phyloP scores from a whole-genome alignment of 768 basidiomycete genomes.

The Lactifluus volemus region DNA sequence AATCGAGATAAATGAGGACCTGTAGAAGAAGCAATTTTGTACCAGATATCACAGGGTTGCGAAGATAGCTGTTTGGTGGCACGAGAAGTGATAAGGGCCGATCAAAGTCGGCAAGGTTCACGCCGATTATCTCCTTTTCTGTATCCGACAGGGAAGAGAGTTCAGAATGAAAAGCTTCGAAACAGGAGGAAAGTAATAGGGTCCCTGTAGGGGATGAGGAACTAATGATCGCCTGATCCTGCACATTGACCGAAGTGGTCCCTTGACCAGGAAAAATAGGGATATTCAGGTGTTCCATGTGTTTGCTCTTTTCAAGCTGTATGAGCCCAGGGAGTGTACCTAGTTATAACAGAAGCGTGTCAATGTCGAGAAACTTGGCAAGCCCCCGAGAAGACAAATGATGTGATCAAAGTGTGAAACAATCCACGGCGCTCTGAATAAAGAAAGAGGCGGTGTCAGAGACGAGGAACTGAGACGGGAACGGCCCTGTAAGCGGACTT shows the following conservation, averaged over 20 bases:
- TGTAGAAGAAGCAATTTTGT: slow-evolving; percentile 44
- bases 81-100: slow-evolving; percentile 29
- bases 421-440: neutral
- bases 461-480: neutral
- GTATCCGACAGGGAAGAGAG: slow-evolving; percentile 35
- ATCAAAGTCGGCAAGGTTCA: slow-evolving; percentile 37
- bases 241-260: slow-evolving; percentile 29
- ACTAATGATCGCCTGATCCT: slow-evolving; percentile 34
- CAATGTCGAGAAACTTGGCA: neutral
- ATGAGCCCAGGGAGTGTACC: neutral
- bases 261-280: slow-evolving; percentile 56
- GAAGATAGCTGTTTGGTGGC: slow-evolving; percentile 28
- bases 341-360: neutral
- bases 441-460: neutral
- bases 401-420: neutral
- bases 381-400: neutral
- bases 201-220: slow-evolving; percentile 34
- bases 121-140: slow-evolving; percentile 28
- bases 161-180: slow-evolving; percentile 42
- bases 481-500: neutral
- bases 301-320: neutral
- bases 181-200: slow-evolving; percentile 42
- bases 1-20: slow-evolving; percentile 42
- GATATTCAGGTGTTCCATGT: slow-evolving; percentile 24
- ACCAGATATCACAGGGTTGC: slow-evolving; percentile 44